Percentiles rank a stretch among this genome's conserved stretches.
phyloP scores from a whole-genome alignment of 2,329 filamentous ascomycete genomes.

The Pseudofabraea citricarpa region DNA sequence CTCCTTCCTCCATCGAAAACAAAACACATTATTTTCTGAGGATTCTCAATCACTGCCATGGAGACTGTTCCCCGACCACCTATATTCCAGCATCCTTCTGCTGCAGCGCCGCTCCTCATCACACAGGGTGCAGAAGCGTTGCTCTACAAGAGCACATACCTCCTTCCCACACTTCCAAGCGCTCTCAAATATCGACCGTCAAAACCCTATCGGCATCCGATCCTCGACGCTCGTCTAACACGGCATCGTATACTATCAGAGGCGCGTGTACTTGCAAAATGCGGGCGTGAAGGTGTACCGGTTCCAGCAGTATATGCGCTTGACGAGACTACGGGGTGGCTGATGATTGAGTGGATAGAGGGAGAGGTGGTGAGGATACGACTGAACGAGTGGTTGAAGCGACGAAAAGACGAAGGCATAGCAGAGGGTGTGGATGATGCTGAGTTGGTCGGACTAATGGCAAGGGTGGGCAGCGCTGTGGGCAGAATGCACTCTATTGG shows the following conservation, averaged over 20 bases:
- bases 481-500: slow-evolving; percentile 77
- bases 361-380: slow-evolving; percentile 66
- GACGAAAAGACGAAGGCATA: slow-evolving; percentile 21
- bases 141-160: slow-evolving; percentile 82
- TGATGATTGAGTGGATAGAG: slow-evolving; percentile 81
- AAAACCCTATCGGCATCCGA: slow-evolving; percentile 88
- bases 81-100: slow-evolving; percentile 40
- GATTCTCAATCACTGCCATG: not conserved
- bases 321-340: slow-evolving; percentile 61
- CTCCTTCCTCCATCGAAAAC: too few species aligned
- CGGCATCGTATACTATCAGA: slow-evolving; percentile 84
- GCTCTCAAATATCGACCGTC: slow-evolving; percentile 88
- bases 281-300: slow-evolving; percentile 69
- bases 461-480: slow-evolving; percentile 64
- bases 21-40: too few species aligned
- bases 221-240: slow-evolving; percentile 82
- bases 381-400: slow-evolving; percentile 64
- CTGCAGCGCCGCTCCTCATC: slow-evolving; percentile 62
- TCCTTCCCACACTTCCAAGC: slow-evolving; percentile 60
- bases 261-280: slow-evolving; percentile 77
- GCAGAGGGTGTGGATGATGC: slow-evolving; percentile 38
- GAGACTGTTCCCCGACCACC: slow-evolving; percentile 15
- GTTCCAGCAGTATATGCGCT: slow-evolving; percentile 78
- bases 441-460: slow-evolving; percentile 59
- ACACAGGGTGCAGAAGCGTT: slow-evolving; percentile 95